Evolutionary conservation across 805 yeast species (phyloP), one percentile per base, ranked within the genome.

Genomic region (Ogataea methylovora): DNA sequence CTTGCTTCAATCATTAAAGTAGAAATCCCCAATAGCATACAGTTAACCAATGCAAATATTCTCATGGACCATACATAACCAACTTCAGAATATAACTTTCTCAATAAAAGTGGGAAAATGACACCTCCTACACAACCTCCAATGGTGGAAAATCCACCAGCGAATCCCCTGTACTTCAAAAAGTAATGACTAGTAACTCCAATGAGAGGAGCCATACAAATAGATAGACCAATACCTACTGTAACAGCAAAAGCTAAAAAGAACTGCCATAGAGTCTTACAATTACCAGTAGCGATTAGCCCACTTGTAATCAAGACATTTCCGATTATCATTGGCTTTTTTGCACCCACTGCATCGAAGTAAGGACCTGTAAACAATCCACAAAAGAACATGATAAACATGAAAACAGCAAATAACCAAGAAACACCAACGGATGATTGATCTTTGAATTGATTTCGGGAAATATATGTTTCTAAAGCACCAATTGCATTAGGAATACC

Each of bases 131-230:
- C 44, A 6, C 72, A 64, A 2, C 76, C 76, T 12, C 78, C 78
- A 32, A 61, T 59, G 2, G 73, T 65, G 1, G 75, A 73, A 1
- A 65, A 41, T 21, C 71, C 68, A 11, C 67, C 56, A 1, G 77
- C 78, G 36, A 65, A 62, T 1, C 78, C 84, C 42, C 85, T 59
- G 44, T 66, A 73, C 17, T 51, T 56, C 29, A 59, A 56, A 49
- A 79, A 80, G 74, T 80, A 80, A 40, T 80, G 84, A 15, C 78
- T 71, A 1, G 77, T 65, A 15, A 72, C 73, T 11, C 83, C 73
- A 4, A 79, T 64, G 28, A 75, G 52, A 0, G 86, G 85, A 4
- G 80, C 65, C 54, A 74, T 67, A 18, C 77, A 61, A 27, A 79
- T 52, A 3, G 81, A 81, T 30, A 69, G 64, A 0, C 82, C 84